A percentile compares a stretch with the other conserved stretches of the same genome.
Conservation (phyloP, 768 basidiomycete genomes). For the Dendrothele bispora region DNA sequence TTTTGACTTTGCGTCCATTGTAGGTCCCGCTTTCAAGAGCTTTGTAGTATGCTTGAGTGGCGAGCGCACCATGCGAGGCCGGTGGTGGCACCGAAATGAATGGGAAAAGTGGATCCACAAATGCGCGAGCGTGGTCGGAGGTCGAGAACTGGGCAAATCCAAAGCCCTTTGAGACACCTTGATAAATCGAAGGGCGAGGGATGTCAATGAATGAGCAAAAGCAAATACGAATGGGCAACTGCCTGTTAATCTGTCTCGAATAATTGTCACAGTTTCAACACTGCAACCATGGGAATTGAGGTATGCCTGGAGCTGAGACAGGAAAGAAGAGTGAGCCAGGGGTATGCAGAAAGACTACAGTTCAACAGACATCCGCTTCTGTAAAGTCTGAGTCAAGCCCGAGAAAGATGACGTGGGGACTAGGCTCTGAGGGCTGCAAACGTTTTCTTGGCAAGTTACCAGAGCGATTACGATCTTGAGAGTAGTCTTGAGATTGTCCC, state of each 20-base stretch:
- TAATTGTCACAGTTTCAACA: slow-evolving; percentile 89
- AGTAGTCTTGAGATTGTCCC: slow-evolving; percentile 42
- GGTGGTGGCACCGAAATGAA: slow-evolving; percentile 92
- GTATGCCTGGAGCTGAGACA: slow-evolving; percentile 85
- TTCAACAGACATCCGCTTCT: slow-evolving; percentile 84
- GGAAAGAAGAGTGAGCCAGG: slow-evolving; percentile 32
- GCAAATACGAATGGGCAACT: slow-evolving; percentile 81
- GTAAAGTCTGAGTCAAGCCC: slow-evolving; percentile 91
- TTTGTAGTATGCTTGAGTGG: slow-evolving; percentile 68
- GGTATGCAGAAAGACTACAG: slow-evolving; percentile 23
- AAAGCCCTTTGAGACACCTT: slow-evolving; percentile 94
- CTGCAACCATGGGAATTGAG: slow-evolving; percentile 70
- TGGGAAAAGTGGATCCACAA: slow-evolving; percentile 88
- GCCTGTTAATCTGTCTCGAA: slow-evolving; percentile 96
- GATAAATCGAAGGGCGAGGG: slow-evolving; percentile 61
- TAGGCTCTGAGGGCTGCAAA: slow-evolving; percentile 79
- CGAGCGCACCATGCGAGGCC: slow-evolving; percentile 83
- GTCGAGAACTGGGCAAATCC: slow-evolving; percentile 94
- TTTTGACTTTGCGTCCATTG: slow-evolving; percentile 86
- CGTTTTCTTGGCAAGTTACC: slow-evolving; percentile 67
- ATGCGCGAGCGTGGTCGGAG: slow-evolving; percentile 84
- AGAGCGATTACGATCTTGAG: slow-evolving; percentile 47
- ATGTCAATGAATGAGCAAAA: slow-evolving; percentile 72
- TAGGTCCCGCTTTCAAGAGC: slow-evolving; percentile 74
- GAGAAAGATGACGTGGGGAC: slow-evolving; percentile 93